Base-by-base conservation (phyloP, 2,329 filamentous ascomycete species). In the Aspergillus sergii region DNA sequence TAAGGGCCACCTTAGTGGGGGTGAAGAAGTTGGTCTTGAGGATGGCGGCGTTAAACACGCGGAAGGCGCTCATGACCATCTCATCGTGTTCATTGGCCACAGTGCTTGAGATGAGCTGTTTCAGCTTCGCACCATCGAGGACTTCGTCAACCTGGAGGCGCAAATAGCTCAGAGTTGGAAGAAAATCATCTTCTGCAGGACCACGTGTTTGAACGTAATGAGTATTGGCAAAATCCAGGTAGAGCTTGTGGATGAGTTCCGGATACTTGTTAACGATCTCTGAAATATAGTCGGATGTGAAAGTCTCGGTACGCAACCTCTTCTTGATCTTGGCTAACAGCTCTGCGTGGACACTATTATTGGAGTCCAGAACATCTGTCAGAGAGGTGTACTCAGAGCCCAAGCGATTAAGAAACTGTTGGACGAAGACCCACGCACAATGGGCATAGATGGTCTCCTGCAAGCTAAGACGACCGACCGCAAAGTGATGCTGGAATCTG, bases 1-100 rank as follows among this genome's bases (percentile, higher is more conserved):
- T 97, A 70, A 99, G 86, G 11, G 95, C 95, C 45, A 99, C 94
- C 85, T 99, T 99, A 68, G 95, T 99, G 0, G 95, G 95, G 0
- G 95, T 99, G 84, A 96, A 97, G 79, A 91, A 91, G 84, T 99
- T 99, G 71, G 95, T 99, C 87, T 98, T 99, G 69, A 98, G 85
- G 53, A 98, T 89, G 54, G 91, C 88, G 62, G 88, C 89, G 84
- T 99, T 99, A 88, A 99, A 99, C 66, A 95, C 89, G 60, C 93
- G 89, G 87, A 99, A 98, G 19, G 94, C 93, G 48, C 89, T 93
- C 93, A 99, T 96, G 70, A 99, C 95, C 89, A 97, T 96, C 76
- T 94, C 91, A 75, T 99, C 93, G 80, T 99, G 94, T 81, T 99
- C 94, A 74, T 96, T 98, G 64, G 85, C 86, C 21, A 92, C 90